Conservation (phyloP, 805 yeast species). For the Metschnikowia gruessii region DNA sequence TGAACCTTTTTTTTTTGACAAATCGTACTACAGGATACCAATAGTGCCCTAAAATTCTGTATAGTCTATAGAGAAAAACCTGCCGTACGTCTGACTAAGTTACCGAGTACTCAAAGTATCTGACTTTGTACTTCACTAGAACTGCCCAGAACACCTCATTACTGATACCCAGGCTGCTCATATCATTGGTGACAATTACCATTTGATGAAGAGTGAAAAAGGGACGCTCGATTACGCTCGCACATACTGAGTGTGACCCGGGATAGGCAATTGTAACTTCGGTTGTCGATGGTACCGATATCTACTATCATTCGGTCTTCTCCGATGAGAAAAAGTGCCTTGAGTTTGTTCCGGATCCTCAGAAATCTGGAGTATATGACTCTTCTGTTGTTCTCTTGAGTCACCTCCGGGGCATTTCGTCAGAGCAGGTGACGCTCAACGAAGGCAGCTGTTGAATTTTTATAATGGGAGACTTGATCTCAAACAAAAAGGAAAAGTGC, state of each 20-base stretch:
- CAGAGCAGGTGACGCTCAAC: not conserved
- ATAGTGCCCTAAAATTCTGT: no score
- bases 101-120: no score
- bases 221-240: not conserved
- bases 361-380: conserved; percentile 1
- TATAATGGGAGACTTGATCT: not conserved
- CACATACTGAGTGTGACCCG: conserved; percentile 2
- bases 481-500: conserved; percentile 3
- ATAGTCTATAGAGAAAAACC: no score
- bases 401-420: not conserved
- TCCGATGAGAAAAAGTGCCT: conserved; percentile 4
- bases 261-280: not conserved
- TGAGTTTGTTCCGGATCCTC: conserved; percentile 6
- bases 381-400: not conserved
- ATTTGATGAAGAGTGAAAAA: not conserved
- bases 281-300: not conserved
- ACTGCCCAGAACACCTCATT: conserved; percentile 1
- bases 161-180: conserved; percentile 6
- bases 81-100: no score
- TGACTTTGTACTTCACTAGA: not conserved
- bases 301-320: not conserved
- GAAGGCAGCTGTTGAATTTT: no score
- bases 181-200: conserved; percentile 1
- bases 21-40: no score
- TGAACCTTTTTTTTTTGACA: no score